phyloP scores from a whole-genome alignment of 139 green algal genomes.

The Dunaliella sp. region DNA sequence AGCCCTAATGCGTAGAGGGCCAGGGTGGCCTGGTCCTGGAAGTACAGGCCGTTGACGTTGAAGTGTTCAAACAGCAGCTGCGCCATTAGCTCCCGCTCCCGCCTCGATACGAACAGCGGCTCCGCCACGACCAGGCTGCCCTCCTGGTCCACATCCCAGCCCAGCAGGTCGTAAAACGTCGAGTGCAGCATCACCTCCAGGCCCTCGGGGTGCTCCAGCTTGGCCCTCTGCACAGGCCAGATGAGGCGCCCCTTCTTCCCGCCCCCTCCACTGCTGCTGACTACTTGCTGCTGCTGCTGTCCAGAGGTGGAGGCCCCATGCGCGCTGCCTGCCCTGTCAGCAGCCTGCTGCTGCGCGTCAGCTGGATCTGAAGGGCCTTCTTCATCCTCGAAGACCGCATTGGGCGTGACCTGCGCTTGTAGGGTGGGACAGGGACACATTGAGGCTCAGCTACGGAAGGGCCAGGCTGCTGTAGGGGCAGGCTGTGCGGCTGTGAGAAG shows the following conservation, averaged over 20 bases:
- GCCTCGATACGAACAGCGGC: conserved; percentile 57
- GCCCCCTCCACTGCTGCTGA: too few species aligned
- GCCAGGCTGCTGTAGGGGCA: too few species aligned
- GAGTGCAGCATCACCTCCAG: conserved; percentile 73
- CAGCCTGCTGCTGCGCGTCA: background rate
- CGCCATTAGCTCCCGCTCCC: conserved; percentile 68
- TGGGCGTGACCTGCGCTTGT: background rate
- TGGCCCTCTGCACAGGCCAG: conserved; percentile 39
- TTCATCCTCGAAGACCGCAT: background rate
- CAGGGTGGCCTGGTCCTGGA: conserved; percentile 64
- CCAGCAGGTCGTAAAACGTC: conserved; percentile 64
- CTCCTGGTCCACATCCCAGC: conserved; percentile 70
- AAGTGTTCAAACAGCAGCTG: conserved; percentile 80
- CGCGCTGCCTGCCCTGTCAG: background rate
- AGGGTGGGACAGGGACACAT: too few species aligned
- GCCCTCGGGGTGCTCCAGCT: conserved; percentile 54
- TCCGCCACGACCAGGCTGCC: conserved; percentile 69
- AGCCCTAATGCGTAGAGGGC: conserved; percentile 76
- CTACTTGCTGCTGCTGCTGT: background rate
- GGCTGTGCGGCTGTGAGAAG: background rate
- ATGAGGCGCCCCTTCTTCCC: background rate
- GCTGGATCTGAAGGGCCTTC: background rate
- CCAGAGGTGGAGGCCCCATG: background rate
- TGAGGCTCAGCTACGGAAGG: too few species aligned
- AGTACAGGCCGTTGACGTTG: conserved; percentile 68